Conservation (phyloP, 208 protist species). For the Angomonas deanei region DNA sequence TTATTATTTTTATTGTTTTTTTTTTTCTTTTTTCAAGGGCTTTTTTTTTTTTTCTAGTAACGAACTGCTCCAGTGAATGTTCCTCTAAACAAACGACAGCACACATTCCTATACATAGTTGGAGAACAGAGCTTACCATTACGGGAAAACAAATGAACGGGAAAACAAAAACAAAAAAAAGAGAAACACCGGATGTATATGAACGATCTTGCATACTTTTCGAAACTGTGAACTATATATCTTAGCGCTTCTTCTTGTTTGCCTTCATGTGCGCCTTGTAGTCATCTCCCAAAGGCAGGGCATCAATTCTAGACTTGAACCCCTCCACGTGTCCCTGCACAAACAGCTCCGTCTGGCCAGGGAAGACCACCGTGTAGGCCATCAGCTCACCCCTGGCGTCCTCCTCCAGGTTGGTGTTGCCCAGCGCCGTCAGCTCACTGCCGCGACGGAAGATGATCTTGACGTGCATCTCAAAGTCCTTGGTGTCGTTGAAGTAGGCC, state of each 20-base stretch:
- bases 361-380: slow-evolving; percentile 62
- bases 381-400: slow-evolving; percentile 21
- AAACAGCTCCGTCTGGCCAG: slow-evolving; percentile 76
- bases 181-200: neutral
- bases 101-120: neutral
- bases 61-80: neutral
- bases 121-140: too few relatives aligned
- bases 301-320: slow-evolving; percentile 74
- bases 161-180: neutral
- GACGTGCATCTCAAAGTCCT: slow-evolving; percentile 68
- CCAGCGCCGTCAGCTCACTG: slow-evolving; percentile 56
- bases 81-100: neutral
- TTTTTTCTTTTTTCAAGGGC: slow-evolving; percentile 1
- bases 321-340: slow-evolving; percentile 78
- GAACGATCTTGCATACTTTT: too few relatives aligned
- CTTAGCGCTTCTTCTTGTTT: neutral
- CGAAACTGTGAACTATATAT: too few relatives aligned
- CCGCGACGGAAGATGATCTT: slow-evolving; percentile 53
- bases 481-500: slow-evolving; percentile 79
- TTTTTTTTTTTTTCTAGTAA: neutral
- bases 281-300: slow-evolving; percentile 50
- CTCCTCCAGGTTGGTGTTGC: slow-evolving; percentile 32
- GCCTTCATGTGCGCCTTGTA: slow-evolving; percentile 32
- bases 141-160: neutral
- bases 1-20: neutral